Conservation (phyloP, 352 stramenopile species). For the Globisporangium megalacanthum region DNA sequence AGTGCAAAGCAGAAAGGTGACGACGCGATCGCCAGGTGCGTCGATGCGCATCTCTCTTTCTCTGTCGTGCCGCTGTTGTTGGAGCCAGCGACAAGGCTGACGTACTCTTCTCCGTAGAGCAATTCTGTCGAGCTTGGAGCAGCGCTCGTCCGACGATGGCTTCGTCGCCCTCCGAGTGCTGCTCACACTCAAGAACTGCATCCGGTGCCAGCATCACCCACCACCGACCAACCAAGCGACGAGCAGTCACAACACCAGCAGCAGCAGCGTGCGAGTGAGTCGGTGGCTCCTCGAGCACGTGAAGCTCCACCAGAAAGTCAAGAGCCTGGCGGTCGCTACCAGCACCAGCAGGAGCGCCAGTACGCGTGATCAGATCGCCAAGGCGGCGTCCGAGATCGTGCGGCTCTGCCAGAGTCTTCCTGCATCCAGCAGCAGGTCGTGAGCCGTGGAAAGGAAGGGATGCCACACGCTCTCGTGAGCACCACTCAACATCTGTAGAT, state of each 20-base stretch:
- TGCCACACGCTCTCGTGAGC: not conserved
- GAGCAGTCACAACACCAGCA: not conserved
- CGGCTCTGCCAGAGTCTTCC: constrained; percentile 13
- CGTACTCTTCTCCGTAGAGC: constrained; percentile 8
- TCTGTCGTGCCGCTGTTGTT: not conserved
- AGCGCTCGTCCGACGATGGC: constrained; percentile 9
- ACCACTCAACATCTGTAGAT: constrained; percentile 1
- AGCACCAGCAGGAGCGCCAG: constrained; percentile 9
- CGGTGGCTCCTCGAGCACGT: constrained; percentile 27
- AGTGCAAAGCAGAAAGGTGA: constrained; percentile 7
- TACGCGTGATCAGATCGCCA: constrained; percentile 37
- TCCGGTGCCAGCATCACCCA: constrained; percentile 35
- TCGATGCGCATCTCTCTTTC: not conserved
- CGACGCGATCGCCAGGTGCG: constrained; percentile 21
- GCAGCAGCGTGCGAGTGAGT: constrained; percentile 16
- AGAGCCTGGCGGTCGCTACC: constrained; percentile 10
- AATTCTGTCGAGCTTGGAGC: constrained; percentile 24
- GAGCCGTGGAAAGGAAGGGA: not conserved
- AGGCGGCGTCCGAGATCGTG: constrained; percentile 41
- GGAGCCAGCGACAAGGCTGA: not conserved
- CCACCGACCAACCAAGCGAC: too few species aligned
- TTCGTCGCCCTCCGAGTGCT: constrained; percentile 39
- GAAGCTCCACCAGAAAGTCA: constrained; percentile 17
- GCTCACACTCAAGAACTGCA: constrained; percentile 52
- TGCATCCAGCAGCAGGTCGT: not conserved